Conservation (phyloP, 1,284 basidiomycete species). For the Cystobasidium slooffiae region DNA sequence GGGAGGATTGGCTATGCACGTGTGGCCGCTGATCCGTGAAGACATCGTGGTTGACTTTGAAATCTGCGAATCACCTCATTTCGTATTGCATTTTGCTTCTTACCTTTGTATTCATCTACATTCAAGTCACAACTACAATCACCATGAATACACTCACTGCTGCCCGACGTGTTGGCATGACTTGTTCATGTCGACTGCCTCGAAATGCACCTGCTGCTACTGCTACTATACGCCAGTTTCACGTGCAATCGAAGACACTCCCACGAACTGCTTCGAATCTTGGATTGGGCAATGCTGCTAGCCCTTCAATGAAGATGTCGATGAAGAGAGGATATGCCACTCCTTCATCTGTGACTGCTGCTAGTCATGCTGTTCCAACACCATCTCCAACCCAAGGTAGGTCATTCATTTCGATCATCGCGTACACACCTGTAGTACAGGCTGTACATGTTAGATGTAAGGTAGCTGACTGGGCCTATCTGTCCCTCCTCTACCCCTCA, state of each 20-base stretch:
- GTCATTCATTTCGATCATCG: not conserved
- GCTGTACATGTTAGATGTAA: not conserved
- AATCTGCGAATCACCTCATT: not conserved
- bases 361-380: not conserved
- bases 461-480: not conserved
- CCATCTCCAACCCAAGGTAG: constrained; percentile 8
- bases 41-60: constrained; percentile 10
- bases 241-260: not conserved
- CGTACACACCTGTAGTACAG: not conserved
- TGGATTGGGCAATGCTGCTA: not conserved
- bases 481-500: not conserved
- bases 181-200: not conserved
- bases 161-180: not conserved
- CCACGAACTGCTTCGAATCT: not conserved
- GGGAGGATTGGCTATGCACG: constrained; percentile 2
- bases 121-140: not conserved
- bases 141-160: not conserved
- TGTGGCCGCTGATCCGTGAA: constrained; percentile 1
- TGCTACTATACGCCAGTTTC: not conserved
- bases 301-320: not conserved
- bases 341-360: not conserved
- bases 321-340: constrained; percentile 17
- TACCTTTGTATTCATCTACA: not conserved
- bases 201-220: not conserved
- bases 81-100: not conserved